Conservation (phyloP, 1,284 basidiomycete species). For the Puccinia horiana region DNA sequence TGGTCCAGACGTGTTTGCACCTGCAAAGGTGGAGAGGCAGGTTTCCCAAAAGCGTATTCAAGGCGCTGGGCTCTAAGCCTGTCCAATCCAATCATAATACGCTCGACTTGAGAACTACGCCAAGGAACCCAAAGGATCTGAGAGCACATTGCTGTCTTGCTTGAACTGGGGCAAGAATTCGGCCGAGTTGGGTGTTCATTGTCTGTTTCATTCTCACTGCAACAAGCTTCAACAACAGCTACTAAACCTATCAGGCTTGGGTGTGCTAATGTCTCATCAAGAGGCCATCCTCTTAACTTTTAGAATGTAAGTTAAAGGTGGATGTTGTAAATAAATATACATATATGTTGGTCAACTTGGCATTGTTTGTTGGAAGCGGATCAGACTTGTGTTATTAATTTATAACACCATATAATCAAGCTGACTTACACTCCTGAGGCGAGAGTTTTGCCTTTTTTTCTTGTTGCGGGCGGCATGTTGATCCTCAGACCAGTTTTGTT, state of each 20-base stretch:
- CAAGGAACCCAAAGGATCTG: background rate
- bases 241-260: background rate
- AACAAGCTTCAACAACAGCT: background rate
- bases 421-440: background rate
- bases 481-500: background rate
- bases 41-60: too few relatives aligned
- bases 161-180: background rate
- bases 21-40: too few relatives aligned
- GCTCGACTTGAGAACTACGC: background rate
- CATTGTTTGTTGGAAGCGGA: background rate
- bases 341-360: too few relatives aligned
- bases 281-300: background rate
- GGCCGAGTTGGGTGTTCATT: background rate
- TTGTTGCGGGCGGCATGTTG: background rate
- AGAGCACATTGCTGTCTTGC: background rate
- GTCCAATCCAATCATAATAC: background rate
- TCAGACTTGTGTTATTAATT: background rate
- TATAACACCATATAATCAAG: too few relatives aligned
- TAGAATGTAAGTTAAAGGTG: background rate
- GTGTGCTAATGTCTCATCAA: background rate
- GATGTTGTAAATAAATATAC: too few relatives aligned
- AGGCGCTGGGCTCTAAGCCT: too few relatives aligned
- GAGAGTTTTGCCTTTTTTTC: background rate
- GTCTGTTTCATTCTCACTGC: constrained; percentile 21
- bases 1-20: too few relatives aligned